Evolutionary conservation across 2,329 filamentous ascomycete genomes (phyloP).

Genomic region (Colletotrichum spinosum): DNA sequence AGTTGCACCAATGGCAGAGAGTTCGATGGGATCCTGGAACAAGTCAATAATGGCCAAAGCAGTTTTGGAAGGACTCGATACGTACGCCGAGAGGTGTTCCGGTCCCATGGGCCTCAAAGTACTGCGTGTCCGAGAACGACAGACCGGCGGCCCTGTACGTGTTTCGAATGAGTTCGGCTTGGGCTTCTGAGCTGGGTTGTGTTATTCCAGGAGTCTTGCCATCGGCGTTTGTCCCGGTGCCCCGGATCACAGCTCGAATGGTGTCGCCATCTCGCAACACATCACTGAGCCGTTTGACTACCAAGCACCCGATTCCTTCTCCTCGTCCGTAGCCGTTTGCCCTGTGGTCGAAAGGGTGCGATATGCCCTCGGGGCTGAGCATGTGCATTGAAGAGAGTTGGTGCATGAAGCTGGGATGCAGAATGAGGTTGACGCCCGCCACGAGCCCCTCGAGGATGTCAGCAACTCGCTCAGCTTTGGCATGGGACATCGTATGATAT

Average conservation of each 20-base stretch:
- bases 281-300: conserved; percentile 54
- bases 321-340: conserved; percentile 58
- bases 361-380: conserved; percentile 37
- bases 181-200: conserved; percentile 49
- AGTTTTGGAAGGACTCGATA: not conserved
- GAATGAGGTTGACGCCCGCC: conserved; percentile 31
- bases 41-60: conserved; percentile 48
- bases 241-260: conserved; percentile 47
- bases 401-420: conserved; percentile 38
- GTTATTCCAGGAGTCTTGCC: conserved; percentile 52
- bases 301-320: conserved; percentile 53
- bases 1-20: conserved; percentile 58
- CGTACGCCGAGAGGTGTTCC: conserved; percentile 18
- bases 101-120: conserved; percentile 62
- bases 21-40: conserved; percentile 66
- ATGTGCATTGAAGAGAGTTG: conserved; percentile 32
- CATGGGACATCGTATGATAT: not conserved
- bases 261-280: conserved; percentile 55
- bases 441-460: conserved; percentile 20
- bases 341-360: conserved; percentile 46
- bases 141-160: conserved; percentile 10
- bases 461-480: not conserved
- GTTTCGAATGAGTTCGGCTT: conserved; percentile 44
- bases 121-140: conserved; percentile 44
- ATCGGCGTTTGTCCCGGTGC: conserved; percentile 46